Evolutionary conservation across 177 flowering plant genomes (phyloP), one percentile per base, ranked within the genome.

Genomic region (Telopea speciosissima): DNA sequence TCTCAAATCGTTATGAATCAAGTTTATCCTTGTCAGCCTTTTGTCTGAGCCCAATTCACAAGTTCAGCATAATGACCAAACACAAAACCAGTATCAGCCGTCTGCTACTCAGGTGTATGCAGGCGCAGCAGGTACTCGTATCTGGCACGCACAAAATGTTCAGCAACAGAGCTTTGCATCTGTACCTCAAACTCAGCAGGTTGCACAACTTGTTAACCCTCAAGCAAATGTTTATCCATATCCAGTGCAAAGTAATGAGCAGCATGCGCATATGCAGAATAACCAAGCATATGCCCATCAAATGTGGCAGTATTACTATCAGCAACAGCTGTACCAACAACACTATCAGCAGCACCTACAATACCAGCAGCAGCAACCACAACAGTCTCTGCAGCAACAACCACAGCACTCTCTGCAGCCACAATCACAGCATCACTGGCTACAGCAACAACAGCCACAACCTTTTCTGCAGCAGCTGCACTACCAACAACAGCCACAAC

Each of bases 281-380:
- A 77, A 36, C 73, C 83, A 83, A 77, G 84, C 78, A 61, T 81
- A 81, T 75, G 75, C 72, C 40, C 65, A 70, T 74, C 90, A 88
- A 58, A 83, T 88, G 84, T 86, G 89, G 88, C 88, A 90, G 58
- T 82, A 87, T 74, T 87, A 90, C 69, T 86, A 85, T 76, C 80
- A 85, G 72, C 88, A 86, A 70, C 90, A 84, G 24, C 86, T 80
- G 68, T 88, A 80, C 16, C 79, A 71, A 9, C 72, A 72, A n/a
- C 78, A 69, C 11, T 75, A 68, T 64, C 83, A 73, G 69, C 81
- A 79, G 21, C 76, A 68, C 25, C 81, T 66, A 61, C 80, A 67
- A 66, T 69, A 69, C 14, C 66, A 61, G 70, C 87, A 70, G 21
- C 81, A 75, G 40, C 75, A 65, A 36, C 40, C 40, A 36, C 40